A percentile compares a stretch with the other conserved stretches of the same genome.
Evolutionary conservation across 1,284 basidiomycete genomes (phyloP).

Genomic region (Irpex sp.): DNA sequence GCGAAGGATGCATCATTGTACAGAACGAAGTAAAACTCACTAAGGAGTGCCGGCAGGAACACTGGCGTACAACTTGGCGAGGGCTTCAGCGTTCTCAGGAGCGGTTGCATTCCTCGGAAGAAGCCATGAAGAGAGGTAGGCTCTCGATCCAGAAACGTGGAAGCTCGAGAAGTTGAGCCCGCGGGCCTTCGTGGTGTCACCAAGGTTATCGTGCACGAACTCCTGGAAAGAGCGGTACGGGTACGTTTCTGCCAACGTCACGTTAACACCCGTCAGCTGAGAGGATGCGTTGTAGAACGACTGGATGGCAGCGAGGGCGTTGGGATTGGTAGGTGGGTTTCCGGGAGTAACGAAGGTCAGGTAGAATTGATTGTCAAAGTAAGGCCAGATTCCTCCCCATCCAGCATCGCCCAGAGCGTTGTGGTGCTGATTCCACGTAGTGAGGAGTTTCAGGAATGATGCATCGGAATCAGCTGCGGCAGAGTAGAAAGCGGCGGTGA

Average conservation of each 20-base stretch:
- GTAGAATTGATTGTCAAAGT: not conserved
- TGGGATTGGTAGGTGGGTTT: not conserved
- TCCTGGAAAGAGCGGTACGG: not conserved
- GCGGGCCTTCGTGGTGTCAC: not conserved
- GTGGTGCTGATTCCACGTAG: slow-evolving; percentile 20
- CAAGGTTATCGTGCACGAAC: not conserved
- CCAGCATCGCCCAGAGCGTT: slow-evolving; percentile 20
- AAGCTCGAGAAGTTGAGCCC: not conserved
- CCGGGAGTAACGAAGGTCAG: not conserved
- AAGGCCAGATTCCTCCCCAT: slow-evolving; percentile 9
- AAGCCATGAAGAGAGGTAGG: not conserved
- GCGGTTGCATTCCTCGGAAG: not conserved
- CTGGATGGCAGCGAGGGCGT: not conserved
- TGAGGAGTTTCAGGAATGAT: slow-evolving; percentile 10
- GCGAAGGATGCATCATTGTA: not conserved
- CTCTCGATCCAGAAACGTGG: not conserved
- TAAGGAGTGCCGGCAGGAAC: not conserved
- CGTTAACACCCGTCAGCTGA: not conserved
- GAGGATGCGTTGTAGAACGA: not conserved
- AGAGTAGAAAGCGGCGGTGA: slow-evolving; percentile 19
- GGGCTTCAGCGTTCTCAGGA: not conserved
- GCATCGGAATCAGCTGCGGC: slow-evolving; percentile 18
- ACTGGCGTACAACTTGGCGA: not conserved
- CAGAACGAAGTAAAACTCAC: not conserved
- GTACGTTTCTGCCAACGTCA: not conserved